Base-by-base conservation (phyloP, 2,329 filamentous ascomycete species). In the Alternaria brassicicola region DNA sequence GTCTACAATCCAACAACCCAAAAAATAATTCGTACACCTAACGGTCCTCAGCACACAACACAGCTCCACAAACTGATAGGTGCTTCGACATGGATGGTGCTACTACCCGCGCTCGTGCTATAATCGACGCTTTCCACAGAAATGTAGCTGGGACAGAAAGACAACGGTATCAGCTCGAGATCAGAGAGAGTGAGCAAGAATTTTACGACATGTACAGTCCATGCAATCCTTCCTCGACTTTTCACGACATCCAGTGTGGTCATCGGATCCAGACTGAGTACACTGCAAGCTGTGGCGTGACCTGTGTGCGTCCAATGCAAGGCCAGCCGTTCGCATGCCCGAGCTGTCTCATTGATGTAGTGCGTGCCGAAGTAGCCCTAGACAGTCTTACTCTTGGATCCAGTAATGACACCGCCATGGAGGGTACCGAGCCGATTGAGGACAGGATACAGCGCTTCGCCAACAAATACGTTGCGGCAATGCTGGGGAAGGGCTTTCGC, bases 191-290 rank as follows among this genome's bases (percentile, higher is more conserved):
- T 28, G 38, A 60, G 28, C 57, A 60, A 25, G 42, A 57, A 36
- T 60, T 60, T 45, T 38, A 57, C 21, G 49, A 57, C 31, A 57
- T 35, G 33, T 60, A 60, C 54, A 57, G 47, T 25, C 54, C 58
- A 30, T 61, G 58, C 49, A 57, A 54, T 17, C 30, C 49, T 25
- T 43, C 39, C 13, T 57, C 54, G 10, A 39, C 31, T 13, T 57
- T 50, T 17, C 58, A 61, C 38, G 58, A 61, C 19, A 54, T 61
- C 5, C 38, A 54, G 39, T 61, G 55, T 42, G 49, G 54, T 13
- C 58, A 61, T 28, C 33, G 58, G 6, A 48, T 61, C 28, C 54
- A 61, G 17, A 57, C 55, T 15, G 58, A 61, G 31, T 57, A 61
- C 39, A 53, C 42, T 21, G 48, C 48, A 15, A 49, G 54, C 26